These are phyloP conservation scores for Cylindrotheca fusiformis DNA, from an alignment of 108 stramenopile genomes.

Conservation along the genomic window DNA sequence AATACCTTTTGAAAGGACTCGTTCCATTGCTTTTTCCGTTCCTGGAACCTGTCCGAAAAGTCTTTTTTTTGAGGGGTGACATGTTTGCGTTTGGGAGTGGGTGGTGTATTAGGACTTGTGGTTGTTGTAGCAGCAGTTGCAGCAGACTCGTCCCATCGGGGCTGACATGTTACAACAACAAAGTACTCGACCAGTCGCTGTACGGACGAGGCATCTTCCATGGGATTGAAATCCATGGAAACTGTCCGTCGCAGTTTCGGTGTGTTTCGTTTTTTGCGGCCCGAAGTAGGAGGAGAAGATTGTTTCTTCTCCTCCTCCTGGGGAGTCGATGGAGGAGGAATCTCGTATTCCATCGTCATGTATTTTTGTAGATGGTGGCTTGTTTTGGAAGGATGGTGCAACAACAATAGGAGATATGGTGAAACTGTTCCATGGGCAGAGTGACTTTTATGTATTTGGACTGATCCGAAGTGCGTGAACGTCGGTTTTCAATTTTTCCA, in stretches of 20 bases:
- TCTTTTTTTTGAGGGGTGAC: not conserved
- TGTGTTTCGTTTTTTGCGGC: constrained; percentile 1
- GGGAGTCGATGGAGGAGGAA: not conserved
- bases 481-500: no score
- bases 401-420: no score
- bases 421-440: no score
- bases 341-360: not conserved
- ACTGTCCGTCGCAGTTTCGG: constrained; percentile 31
- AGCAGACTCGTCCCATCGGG: constrained; percentile 11
- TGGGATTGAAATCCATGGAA: constrained; percentile 21
- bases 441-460: no score
- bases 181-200: constrained; percentile 88
- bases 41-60: not conserved
- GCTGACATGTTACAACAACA: constrained; percentile 60
- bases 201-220: constrained; percentile 25
- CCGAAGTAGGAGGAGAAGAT: no score
- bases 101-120: constrained; percentile 2
- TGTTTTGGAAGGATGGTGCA: no score
- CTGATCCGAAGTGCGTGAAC: no score
- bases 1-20: not conserved
- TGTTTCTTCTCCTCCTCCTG: not conserved
- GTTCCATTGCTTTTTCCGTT: not conserved
- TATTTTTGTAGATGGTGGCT: no score
- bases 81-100: constrained; percentile 4
- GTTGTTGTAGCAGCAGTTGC: not conserved